Percentiles rank a stretch among this genome's conserved stretches.
Conservation (phyloP, 2,329 filamentous ascomycete genomes). For the Hypoxylon sp. region DNA sequence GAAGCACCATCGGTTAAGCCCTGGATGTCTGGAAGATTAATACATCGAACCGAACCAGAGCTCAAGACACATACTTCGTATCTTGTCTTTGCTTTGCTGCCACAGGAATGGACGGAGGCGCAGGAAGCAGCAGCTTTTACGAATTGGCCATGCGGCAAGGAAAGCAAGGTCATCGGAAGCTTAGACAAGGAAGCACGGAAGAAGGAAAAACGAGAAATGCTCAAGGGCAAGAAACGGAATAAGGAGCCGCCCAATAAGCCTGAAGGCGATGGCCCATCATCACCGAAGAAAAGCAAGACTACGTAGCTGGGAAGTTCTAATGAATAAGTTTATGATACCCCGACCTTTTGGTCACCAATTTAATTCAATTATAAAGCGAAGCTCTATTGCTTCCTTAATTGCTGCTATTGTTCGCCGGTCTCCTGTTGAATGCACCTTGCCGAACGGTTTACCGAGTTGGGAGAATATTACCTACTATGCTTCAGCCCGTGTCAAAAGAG, state of each 20-base stretch:
- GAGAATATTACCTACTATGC: neutral
- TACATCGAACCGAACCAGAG: conserved; percentile 87
- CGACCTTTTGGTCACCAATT: conserved; percentile 33
- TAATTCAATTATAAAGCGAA: conserved; percentile 19
- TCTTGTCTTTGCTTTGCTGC: conserved; percentile 90
- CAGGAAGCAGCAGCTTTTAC: conserved; percentile 79
- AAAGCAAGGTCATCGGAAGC: conserved; percentile 67
- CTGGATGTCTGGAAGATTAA: conserved; percentile 82
- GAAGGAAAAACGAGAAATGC: conserved; percentile 68
- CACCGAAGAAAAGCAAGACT: conserved; percentile 47
- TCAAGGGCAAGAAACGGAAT: conserved; percentile 63
- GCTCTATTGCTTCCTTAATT: neutral
- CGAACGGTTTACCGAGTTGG: neutral
- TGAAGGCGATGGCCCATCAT: conserved; percentile 40
- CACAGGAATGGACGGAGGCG: conserved; percentile 85
- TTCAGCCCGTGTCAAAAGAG: neutral
- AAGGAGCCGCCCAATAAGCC: conserved; percentile 50
- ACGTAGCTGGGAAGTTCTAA: conserved; percentile 24
- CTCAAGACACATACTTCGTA: conserved; percentile 98
- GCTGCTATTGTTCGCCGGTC: neutral
- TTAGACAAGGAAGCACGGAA: conserved; percentile 69
- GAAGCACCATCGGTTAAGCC: conserved; percentile 61
- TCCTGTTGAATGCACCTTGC: neutral
- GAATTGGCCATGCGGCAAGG: conserved; percentile 73
- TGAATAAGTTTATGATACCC: conserved; percentile 38